Base-by-base conservation (phyloP, 176 grass and related monocot genomes). In the Triticum urartu region DNA sequence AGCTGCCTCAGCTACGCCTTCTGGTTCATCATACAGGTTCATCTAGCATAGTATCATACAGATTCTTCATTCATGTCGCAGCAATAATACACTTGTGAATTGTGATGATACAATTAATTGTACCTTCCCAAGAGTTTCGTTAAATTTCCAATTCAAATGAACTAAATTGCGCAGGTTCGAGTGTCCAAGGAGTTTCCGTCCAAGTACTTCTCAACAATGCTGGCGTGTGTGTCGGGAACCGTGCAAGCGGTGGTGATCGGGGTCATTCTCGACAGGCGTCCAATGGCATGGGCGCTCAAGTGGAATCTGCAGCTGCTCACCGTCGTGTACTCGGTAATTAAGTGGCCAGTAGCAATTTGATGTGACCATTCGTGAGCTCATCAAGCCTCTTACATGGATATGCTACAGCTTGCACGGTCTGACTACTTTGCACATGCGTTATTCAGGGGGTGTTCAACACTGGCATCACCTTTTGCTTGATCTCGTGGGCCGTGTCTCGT, bases 271-370 rank as follows among this genome's bases (percentile, higher is more conserved):
- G 18, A 71, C 30, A 72, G 33, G 14, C n/a, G 78, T 22, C 21
- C 33, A 0, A 9, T 26, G 1, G 22, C 75, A 26, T 93, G 91
- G 88, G 56, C 17, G 1, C 42, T 90, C 40, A 45, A 40, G 0
- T 90, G 91, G 88, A 45, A 93, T 33, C 52, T 93, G 45, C 68
- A 90, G 40, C 83, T 93, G 0, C 12, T 88, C n/a, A 54, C 75
- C 42, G 71, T 90, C 32, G 33, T 90, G 15, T 93, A 86, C 79
- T 88, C 75, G 13, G 89, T 91, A 54, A 87, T 8, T 45, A 32
- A 11, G 25, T 22, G 11, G 43, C 6, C 12, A 50, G 28, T n/a
- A 13, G 17, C 7, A 26, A 54, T 20, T 33, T 32, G 43, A 30
- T 48, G 18, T 28, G 9, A 34, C 47, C 26, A 11, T 21, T 32